Percentiles rank a stretch among this genome's conserved stretches.
Evolutionary conservation across 192 early-diverging fungal genomes (phyloP).

Genomic region (Allomyces macrogynus): DNA sequence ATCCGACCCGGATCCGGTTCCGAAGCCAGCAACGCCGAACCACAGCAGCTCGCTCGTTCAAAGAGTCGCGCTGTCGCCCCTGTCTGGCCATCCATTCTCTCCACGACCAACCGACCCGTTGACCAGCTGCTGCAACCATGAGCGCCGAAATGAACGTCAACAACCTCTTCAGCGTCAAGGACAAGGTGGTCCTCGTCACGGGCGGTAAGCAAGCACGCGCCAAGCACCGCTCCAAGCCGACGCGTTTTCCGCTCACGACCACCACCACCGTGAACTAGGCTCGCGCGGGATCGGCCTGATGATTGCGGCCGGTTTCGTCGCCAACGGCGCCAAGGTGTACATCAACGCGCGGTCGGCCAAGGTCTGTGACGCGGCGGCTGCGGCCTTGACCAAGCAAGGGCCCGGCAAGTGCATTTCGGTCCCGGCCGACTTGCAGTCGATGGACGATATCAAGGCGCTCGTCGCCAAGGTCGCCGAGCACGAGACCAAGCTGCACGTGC

Average conservation of each 20-base stretch:
- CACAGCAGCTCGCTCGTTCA: no score
- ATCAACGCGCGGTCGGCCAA: conserved; percentile 1
- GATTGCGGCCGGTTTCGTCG: conserved; percentile 48
- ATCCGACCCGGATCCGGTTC: no score
- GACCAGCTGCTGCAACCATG: no score
- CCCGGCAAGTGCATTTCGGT: conserved; percentile 53
- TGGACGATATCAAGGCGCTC: conserved; percentile 33
- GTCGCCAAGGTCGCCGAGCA: conserved; percentile 26
- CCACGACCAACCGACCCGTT: no score
- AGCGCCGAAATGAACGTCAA: no score
- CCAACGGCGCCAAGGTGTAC: conserved; percentile 62
- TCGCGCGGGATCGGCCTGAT: conserved; percentile 18
- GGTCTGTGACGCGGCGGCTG: conserved; percentile 26
- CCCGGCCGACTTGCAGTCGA: conserved; percentile 46
- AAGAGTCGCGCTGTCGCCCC: no score
- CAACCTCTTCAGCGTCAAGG: conserved; percentile 39
- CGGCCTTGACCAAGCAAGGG: conserved; percentile 40
- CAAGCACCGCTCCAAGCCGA: neutral
- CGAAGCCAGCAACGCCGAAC: no score
- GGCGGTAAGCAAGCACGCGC: conserved; percentile 39
- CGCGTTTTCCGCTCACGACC: conserved; percentile 1
- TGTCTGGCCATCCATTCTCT: no score
- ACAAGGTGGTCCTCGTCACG: conserved; percentile 64
- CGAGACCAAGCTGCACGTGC: conserved; percentile 49
- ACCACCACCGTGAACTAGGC: conserved; percentile 3